A percentile compares a stretch with the other conserved stretches of the same genome.
Conservation (phyloP, 2,329 filamentous ascomycete genomes). For the Rhynchosporium graminicola region DNA sequence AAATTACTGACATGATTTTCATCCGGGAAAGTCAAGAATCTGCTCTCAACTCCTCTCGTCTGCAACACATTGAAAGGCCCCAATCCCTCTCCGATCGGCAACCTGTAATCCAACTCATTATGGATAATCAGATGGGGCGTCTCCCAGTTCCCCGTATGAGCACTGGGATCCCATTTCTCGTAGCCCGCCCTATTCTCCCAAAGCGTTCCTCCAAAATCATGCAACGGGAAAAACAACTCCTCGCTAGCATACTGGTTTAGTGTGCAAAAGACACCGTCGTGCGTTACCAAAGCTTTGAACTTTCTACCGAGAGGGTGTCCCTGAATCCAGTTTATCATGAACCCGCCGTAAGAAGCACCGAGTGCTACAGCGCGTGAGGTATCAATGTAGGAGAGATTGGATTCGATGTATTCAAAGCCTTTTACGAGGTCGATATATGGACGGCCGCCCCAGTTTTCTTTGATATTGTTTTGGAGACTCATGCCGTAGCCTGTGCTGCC, state of each 20-base stretch:
- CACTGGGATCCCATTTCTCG: constrained; percentile 68
- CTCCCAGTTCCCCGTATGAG: constrained; percentile 51
- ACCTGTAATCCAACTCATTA: constrained; percentile 83
- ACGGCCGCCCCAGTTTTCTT: constrained; percentile 78
- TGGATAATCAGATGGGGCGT: constrained; percentile 92
- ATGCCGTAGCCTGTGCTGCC: constrained; percentile 84
- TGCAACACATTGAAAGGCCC: constrained; percentile 66
- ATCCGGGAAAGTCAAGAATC: constrained; percentile 67
- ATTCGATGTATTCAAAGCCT: constrained; percentile 72
- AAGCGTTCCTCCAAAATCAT: constrained; percentile 61
- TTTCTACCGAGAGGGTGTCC: constrained; percentile 78
- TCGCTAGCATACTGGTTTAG: constrained; percentile 65
- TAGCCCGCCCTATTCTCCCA: constrained; percentile 62
- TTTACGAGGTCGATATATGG: constrained; percentile 83
- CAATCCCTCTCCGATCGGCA: constrained; percentile 79
- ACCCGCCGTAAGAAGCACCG: constrained; percentile 74
- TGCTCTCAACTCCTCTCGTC: constrained; percentile 59
- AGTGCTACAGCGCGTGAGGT: constrained; percentile 68
- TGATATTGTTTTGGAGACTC: constrained; percentile 73
- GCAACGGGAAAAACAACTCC: constrained; percentile 70
- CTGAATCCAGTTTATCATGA: constrained; percentile 87
- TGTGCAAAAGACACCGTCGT: constrained; percentile 82
- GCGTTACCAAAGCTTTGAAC: constrained; percentile 86
- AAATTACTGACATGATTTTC: constrained; percentile 58
- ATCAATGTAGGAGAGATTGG: constrained; percentile 68